phyloP scores from a whole-genome alignment of 208 protist species.

The Tritrichomonas musculus region DNA sequence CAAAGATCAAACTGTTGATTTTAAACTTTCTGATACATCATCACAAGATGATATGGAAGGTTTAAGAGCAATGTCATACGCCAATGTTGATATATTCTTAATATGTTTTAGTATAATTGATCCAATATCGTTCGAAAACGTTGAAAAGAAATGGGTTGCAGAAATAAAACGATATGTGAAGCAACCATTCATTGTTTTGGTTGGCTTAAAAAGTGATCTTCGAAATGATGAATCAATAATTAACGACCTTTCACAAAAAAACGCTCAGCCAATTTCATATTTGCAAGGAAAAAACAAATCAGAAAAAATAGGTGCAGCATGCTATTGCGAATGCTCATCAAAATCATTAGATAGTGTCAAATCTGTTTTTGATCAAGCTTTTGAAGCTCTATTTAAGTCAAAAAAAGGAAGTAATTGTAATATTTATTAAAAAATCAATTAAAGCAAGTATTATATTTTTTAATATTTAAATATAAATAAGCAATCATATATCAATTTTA shows the following conservation, averaged over 20 bases:
- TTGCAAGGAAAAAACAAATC: conserved; percentile 21
- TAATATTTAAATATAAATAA: too few relatives aligned
- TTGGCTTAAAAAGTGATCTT: conserved; percentile 11
- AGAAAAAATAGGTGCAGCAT: conserved; percentile 30
- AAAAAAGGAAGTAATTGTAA: too few relatives aligned
- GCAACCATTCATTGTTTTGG: neutral
- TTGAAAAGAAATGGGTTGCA: conserved; percentile 41
- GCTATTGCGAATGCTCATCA: conserved; percentile 37
- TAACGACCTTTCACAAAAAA: neutral
- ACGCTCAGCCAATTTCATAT: neutral
- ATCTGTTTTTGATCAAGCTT: too few relatives aligned
- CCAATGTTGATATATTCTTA: conserved; percentile 65
- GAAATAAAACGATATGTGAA: neutral
- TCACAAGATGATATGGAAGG: conserved; percentile 46
- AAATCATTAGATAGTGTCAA: too few relatives aligned
- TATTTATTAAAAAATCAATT: too few relatives aligned
- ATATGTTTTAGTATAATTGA: conserved; percentile 60
- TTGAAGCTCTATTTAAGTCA: too few relatives aligned
- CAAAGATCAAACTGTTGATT: conserved; percentile 42
- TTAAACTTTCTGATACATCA: conserved; percentile 48
- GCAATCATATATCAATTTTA: too few relatives aligned
- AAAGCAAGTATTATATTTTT: too few relatives aligned
- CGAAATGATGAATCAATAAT: neutral
- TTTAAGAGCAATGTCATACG: conserved; percentile 44
- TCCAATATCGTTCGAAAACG: conserved; percentile 65